Percentiles rank a stretch among this genome's conserved stretches.
These are phyloP conservation scores for Strombidium stylifer DNA, from an alignment of 73 alveolate species.

Conservation along the genomic window DNA sequence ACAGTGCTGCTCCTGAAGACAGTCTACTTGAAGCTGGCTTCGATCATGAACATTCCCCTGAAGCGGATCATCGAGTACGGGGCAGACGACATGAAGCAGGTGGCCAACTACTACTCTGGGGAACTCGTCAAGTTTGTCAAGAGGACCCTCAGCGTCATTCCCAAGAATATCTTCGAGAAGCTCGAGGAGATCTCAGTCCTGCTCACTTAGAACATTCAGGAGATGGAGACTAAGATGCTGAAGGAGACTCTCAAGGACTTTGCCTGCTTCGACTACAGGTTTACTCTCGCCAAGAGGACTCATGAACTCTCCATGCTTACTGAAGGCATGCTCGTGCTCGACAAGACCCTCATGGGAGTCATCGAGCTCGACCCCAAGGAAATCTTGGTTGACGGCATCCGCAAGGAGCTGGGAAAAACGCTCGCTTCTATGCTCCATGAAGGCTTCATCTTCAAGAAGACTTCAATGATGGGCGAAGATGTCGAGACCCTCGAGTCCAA, in stretches of 20 bases:
- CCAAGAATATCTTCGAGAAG: conserved; percentile 79
- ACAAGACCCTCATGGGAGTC: conserved; percentile 90
- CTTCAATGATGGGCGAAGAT: conserved; percentile 36
- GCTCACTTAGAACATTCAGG: conserved; percentile 77
- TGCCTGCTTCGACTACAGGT: conserved; percentile 90
- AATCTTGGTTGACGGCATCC: conserved; percentile 93
- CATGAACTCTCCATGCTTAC: conserved; percentile 92
- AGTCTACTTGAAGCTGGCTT: conserved; percentile 89
- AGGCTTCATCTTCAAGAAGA: conserved; percentile 65
- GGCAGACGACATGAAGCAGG: conserved; percentile 89
- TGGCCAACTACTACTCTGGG: conserved; percentile 92
- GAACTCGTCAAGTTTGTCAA: conserved; percentile 94
- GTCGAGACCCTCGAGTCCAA: conserved; percentile 63
- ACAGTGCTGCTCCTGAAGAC: conserved; percentile 85
- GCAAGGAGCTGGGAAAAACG: conserved; percentile 87
- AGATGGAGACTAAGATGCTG: conserved; percentile 84
- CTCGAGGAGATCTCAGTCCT: conserved; percentile 79
- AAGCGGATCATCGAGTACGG: conserved; percentile 89
- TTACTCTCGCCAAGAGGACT: conserved; percentile 77
- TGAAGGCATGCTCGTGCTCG: conserved; percentile 92
- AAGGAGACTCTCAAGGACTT: conserved; percentile 89
- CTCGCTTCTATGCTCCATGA: conserved; percentile 74
- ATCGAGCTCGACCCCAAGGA: conserved; percentile 96
- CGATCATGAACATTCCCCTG: conserved; percentile 90
- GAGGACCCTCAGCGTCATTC: conserved; percentile 90